Percentiles rank a stretch among this genome's conserved stretches.
phyloP scores from a whole-genome alignment of 1,139 yeast genomes.

The Suhomyces maxii region DNA sequence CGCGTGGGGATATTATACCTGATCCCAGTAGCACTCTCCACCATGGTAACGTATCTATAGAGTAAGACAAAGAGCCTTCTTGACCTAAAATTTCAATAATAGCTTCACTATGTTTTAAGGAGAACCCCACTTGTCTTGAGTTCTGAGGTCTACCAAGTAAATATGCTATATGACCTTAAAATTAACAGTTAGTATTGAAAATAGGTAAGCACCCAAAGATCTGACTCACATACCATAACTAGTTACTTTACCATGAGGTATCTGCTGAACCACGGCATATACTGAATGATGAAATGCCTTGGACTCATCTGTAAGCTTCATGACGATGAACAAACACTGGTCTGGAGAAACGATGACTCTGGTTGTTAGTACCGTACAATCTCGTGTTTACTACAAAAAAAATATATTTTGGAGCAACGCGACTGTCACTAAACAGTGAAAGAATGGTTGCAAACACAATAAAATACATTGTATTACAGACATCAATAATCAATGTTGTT shows the following conservation, averaged over 20 bases:
- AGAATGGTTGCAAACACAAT: too few species aligned
- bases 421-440: too few species aligned
- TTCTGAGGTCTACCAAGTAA: slow-evolving; percentile 62
- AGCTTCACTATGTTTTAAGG: slow-evolving; percentile 49
- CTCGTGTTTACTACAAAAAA: too few species aligned
- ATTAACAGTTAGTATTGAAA: slow-evolving; percentile 11
- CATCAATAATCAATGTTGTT: too few species aligned
- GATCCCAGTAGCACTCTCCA: slow-evolving; percentile 70
- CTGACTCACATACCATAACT: slow-evolving; percentile 51
- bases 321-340: slow-evolving; percentile 3
- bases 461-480: too few species aligned
- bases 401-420: too few species aligned
- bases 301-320: slow-evolving; percentile 46
- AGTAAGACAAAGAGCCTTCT: slow-evolving; percentile 19
- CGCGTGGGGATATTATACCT: slow-evolving; percentile 63
- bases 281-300: slow-evolving; percentile 63
- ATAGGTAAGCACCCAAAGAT: too few species aligned
- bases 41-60: slow-evolving; percentile 61
- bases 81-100: slow-evolving; percentile 24
- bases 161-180: slow-evolving; percentile 62
- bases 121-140: slow-evolving; percentile 72
- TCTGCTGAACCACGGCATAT: slow-evolving; percentile 49
- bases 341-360: too few species aligned
- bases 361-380: not conserved
- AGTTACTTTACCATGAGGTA: slow-evolving; percentile 69